Conservation (phyloP, 73 alveolate species). For the Paramecium octaurelia region DNA sequence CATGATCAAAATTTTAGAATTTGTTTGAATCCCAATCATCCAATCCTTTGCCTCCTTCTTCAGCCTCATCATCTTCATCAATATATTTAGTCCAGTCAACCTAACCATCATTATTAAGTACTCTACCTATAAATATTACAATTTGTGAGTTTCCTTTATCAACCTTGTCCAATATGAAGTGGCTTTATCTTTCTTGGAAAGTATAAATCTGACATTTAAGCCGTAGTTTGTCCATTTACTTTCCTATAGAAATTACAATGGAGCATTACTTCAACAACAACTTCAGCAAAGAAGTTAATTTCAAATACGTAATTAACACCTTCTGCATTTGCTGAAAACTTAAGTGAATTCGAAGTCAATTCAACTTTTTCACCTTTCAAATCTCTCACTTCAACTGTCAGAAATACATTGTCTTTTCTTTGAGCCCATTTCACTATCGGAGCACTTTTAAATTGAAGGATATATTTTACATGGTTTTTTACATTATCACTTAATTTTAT, state of each 20-base stretch:
- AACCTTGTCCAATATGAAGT: conserved; percentile 78
- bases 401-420: conserved; percentile 80
- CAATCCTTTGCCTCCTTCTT: conserved; percentile 70
- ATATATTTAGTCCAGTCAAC: conserved; percentile 67
- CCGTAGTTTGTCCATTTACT: conserved; percentile 54
- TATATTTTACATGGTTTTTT: neutral
- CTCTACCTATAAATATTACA: conserved; percentile 47
- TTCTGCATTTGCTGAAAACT: conserved; percentile 67
- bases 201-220: conserved; percentile 31
- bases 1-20: conserved; percentile 66
- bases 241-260: conserved; percentile 54
- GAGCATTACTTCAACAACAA: conserved; percentile 62
- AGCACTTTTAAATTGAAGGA: conserved; percentile 15
- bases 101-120: conserved; percentile 46
- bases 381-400: conserved; percentile 84
- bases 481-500: neutral
- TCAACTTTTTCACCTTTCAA: conserved; percentile 74
- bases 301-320: conserved; percentile 61
- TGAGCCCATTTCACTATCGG: conserved; percentile 93
- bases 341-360: conserved; percentile 69
- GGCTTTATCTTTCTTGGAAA: conserved; percentile 66
- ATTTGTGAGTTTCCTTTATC: conserved; percentile 59
- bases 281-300: conserved; percentile 66
- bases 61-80: conserved; percentile 79
- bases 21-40: conserved; percentile 67